Evolutionary conservation across 768 basidiomycete species (phyloP).

Genomic region (Lenzites betulinus): DNA sequence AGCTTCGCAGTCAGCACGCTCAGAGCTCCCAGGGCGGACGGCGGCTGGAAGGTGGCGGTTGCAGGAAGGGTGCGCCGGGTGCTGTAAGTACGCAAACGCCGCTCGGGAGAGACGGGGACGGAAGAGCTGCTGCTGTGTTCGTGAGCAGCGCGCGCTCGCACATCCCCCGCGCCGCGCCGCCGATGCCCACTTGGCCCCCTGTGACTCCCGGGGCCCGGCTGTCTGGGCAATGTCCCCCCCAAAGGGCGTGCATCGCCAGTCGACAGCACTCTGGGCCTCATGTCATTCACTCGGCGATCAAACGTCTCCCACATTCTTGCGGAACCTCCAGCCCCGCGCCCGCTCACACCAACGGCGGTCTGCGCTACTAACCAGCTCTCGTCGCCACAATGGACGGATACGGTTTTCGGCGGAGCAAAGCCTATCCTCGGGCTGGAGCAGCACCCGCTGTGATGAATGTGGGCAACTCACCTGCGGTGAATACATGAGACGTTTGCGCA

Average conservation of each 20-base stretch:
- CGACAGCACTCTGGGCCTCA: conserved; percentile 8
- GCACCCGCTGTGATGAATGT: background rate
- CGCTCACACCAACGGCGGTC: background rate
- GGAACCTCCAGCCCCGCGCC: conserved; percentile 3
- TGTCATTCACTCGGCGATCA: conserved; percentile 21
- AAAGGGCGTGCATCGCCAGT: background rate
- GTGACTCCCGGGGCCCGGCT: conserved; percentile 4
- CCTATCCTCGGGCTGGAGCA: background rate
- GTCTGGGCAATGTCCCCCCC: background rate
- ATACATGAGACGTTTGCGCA: too few species aligned
- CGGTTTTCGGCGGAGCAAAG: conserved; percentile 11
- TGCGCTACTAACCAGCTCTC: background rate
- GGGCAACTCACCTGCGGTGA: background rate
- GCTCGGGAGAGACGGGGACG: background rate
- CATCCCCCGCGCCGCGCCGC: conserved; percentile 1
- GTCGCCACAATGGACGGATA: background rate
- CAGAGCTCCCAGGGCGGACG: background rate
- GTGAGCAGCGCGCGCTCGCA: background rate
- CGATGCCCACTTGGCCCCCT: conserved; percentile 5
- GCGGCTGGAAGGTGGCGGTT: conserved; percentile 12
- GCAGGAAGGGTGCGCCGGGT: conserved; percentile 3
- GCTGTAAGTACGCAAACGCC: background rate
- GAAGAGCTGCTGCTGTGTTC: background rate
- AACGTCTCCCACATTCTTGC: conserved; percentile 10
- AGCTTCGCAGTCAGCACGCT: background rate